Evolutionary conservation across 257 asterid genomes (phyloP).

Genomic region (Salvia rosmarinus): DNA sequence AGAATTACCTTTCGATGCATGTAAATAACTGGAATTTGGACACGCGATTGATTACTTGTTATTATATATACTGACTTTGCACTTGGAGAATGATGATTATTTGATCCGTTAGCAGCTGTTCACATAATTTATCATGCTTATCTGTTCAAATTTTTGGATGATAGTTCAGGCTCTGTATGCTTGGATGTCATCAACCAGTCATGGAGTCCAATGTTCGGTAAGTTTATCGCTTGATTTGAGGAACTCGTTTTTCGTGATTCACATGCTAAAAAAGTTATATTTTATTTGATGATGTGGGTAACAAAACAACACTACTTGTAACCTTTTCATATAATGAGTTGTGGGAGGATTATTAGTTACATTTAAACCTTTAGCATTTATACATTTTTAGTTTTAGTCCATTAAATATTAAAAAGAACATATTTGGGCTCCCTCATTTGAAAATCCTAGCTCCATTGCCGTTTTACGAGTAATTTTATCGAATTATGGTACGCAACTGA

Average conservation of each 20-base stretch:
- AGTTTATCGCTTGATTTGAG: slow-evolving; percentile 29
- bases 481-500: background rate
- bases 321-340: too few relatives aligned
- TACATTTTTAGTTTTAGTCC: too few relatives aligned
- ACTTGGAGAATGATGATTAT: background rate
- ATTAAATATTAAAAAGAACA: too few relatives aligned
- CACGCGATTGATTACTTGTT: background rate
- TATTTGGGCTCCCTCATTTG: background rate
- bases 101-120: too few relatives aligned
- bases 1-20: background rate
- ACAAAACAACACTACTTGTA: too few relatives aligned
- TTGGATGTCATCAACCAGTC: slow-evolving; percentile 95
- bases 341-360: too few relatives aligned
- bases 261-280: background rate
- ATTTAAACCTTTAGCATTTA: too few relatives aligned
- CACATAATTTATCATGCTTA: slow-evolving; percentile 4
- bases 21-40: background rate
- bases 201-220: slow-evolving; percentile 98
- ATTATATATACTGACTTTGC: background rate
- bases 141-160: slow-evolving; percentile 25
- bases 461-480: background rate
- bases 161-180: slow-evolving; percentile 91
- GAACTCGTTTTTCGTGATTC: background rate
- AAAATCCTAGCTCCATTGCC: background rate
- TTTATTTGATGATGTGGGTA: background rate